These are phyloP conservation scores for Taphrina betulina DNA, from an alignment of 1,139 yeast species.

Conservation along the genomic window DNA sequence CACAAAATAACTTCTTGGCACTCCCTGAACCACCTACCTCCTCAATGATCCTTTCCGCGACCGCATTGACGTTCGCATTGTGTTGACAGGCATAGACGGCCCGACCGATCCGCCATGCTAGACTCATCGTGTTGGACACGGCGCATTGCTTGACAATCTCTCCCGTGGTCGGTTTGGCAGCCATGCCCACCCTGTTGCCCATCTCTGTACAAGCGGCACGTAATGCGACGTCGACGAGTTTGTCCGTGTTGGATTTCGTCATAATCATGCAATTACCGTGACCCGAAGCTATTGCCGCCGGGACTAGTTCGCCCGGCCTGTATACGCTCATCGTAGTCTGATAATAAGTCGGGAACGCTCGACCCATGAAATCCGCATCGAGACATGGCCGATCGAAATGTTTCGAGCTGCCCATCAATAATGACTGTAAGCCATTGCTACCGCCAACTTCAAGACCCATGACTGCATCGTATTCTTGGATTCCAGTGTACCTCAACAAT, in stretches of 20 bases:
- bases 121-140: constrained; percentile 44
- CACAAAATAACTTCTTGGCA: constrained; percentile 48
- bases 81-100: constrained; percentile 49
- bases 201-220: constrained; percentile 50
- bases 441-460: constrained; percentile 51
- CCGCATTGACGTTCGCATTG: constrained; percentile 45
- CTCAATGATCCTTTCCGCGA: constrained; percentile 48
- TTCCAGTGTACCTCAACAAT: constrained; percentile 42
- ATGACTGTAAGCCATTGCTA: constrained; percentile 49
- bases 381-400: constrained; percentile 46
- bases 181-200: constrained; percentile 49
- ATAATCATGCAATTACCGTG: constrained; percentile 50
- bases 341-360: constrained; percentile 51
- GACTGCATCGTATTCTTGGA: constrained; percentile 43
- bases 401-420: constrained; percentile 43
- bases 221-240: constrained; percentile 47
- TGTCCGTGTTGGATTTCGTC: constrained; percentile 45
- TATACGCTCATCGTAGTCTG: constrained; percentile 47
- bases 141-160: constrained; percentile 39
- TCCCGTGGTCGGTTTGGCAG: constrained; percentile 46
- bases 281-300: constrained; percentile 50
- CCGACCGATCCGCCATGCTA: constrained; percentile 54
- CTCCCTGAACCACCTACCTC: constrained; percentile 46
- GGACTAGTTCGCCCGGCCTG: constrained; percentile 42
- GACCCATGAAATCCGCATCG: constrained; percentile 52